Evolutionary conservation across 257 asterid genomes (phyloP).

Genomic region (Rhazya stricta): DNA sequence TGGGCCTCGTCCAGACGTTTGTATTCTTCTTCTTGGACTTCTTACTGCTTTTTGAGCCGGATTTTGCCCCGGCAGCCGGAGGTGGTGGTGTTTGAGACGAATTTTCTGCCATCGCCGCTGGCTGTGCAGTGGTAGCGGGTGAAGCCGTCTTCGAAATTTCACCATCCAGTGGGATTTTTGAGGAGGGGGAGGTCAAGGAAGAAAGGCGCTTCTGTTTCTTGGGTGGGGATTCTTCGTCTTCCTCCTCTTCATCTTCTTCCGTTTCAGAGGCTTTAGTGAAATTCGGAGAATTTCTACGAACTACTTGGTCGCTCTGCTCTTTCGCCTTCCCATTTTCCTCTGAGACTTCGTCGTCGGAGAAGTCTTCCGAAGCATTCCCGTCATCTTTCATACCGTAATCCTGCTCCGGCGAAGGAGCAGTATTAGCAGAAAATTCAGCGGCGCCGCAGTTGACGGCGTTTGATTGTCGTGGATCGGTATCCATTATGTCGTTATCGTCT

Average conservation of each 20-base stretch:
- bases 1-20: slow-evolving; percentile 70
- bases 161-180: not conserved
- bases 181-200: slow-evolving; percentile 14
- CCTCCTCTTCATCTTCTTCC: slow-evolving; percentile 42
- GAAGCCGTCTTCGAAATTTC: slow-evolving; percentile 37
- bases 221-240: slow-evolving; percentile 46
- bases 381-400: slow-evolving; percentile 28
- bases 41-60: slow-evolving; percentile 38
- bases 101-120: slow-evolving; percentile 13
- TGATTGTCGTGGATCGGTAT: slow-evolving; percentile 1
- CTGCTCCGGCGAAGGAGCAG: slow-evolving; percentile 13
- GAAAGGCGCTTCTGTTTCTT: slow-evolving; percentile 63
- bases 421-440: slow-evolving; percentile 18
- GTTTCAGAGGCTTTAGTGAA: slow-evolving; percentile 37
- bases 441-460: not conserved
- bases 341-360: slow-evolving; percentile 41
- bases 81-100: slow-evolving; percentile 8
- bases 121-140: slow-evolving; percentile 16
- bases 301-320: not conserved
- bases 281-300: slow-evolving; percentile 18
- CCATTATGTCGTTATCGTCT: slow-evolving; percentile 19
- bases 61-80: slow-evolving; percentile 8
- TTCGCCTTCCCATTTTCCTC: slow-evolving; percentile 16
- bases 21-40: slow-evolving; percentile 77
- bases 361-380: slow-evolving; percentile 27